phyloP scores from a whole-genome alignment of 2,329 filamentous ascomycete genomes.

The Colletotrichum sp. region DNA sequence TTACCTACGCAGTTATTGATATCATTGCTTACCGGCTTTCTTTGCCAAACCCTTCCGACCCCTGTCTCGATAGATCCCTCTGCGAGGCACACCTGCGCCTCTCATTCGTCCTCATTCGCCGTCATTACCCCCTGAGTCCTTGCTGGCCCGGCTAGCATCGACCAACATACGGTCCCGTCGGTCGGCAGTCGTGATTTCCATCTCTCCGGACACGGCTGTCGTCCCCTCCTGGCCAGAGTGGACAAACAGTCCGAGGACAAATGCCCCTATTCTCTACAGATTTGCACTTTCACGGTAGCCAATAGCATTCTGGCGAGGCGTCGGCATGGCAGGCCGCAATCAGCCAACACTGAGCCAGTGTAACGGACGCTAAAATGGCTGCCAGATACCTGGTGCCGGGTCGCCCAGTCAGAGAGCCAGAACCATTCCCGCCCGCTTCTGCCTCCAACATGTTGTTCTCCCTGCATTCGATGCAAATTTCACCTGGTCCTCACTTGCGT shows the following conservation, averaged over 20 bases:
- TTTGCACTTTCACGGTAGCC: background rate
- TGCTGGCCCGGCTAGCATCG: background rate
- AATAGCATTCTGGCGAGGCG: background rate
- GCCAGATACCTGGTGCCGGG: background rate
- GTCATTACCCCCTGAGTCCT: background rate
- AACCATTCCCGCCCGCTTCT: background rate
- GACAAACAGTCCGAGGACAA: background rate
- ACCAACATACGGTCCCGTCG: background rate
- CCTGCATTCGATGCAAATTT: conserved; percentile 5
- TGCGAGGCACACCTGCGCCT: background rate
- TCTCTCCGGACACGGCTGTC: background rate
- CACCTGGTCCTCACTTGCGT: background rate
- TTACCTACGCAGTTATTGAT: background rate
- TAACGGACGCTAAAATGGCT: conserved; percentile 3
- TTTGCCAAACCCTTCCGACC: background rate
- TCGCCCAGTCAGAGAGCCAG: background rate
- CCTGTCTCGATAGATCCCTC: background rate
- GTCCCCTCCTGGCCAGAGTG: background rate
- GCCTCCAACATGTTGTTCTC: conserved; percentile 8
- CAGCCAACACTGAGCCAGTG: background rate
- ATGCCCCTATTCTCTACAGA: conserved; percentile 10
- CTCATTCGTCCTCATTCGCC: background rate
- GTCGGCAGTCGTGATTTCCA: background rate
- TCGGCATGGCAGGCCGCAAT: background rate
- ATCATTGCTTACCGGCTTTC: background rate